Conservation (phyloP, 176 grass and related monocot species). For the Phoenix roebelenii region DNA sequence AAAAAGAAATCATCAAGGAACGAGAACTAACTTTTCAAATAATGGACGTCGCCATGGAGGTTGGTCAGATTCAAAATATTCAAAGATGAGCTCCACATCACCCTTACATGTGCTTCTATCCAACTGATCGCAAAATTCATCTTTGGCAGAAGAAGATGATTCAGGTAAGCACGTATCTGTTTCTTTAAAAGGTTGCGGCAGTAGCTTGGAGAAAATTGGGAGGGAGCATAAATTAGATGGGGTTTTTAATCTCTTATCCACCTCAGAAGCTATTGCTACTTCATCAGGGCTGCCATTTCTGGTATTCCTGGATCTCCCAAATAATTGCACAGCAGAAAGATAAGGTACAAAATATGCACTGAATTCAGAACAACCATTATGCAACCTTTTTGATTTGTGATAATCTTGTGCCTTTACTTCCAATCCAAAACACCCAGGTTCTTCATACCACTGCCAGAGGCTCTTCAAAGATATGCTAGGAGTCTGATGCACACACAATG, state of each 20-base stretch:
- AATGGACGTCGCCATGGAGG: slow-evolving; percentile 43
- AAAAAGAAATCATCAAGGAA: too few relatives aligned
- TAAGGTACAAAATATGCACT: slow-evolving; percentile 69
- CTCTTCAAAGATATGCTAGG: slow-evolving; percentile 33
- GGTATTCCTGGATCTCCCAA: slow-evolving; percentile 37
- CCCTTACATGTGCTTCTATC: background rate
- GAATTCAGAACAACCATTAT: slow-evolving; percentile 29
- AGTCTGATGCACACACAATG: slow-evolving; percentile 27
- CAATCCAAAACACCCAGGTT: slow-evolving; percentile 71
- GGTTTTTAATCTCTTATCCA: background rate
- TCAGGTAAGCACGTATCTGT: slow-evolving; percentile 18
- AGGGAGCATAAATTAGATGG: slow-evolving; percentile 19
- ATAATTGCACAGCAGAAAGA: slow-evolving; percentile 65
- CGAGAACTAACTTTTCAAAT: slow-evolving; percentile 63
- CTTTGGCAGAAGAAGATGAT: slow-evolving; percentile 20
- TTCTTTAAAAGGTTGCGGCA: slow-evolving; percentile 18
- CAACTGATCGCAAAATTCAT: slow-evolving; percentile 1
- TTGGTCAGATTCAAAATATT: slow-evolving; percentile 82
- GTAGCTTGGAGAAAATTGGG: background rate
- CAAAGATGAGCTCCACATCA: slow-evolving; percentile 59
- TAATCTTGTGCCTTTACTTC: slow-evolving; percentile 38
- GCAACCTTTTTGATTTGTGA: slow-evolving; percentile 23
- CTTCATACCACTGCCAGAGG: slow-evolving; percentile 72
- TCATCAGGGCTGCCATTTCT: slow-evolving; percentile 13
- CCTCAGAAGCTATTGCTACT: background rate